Evolutionary conservation across 2,329 filamentous ascomycete species (phyloP).

Genomic region (Fusarium compactum): DNA sequence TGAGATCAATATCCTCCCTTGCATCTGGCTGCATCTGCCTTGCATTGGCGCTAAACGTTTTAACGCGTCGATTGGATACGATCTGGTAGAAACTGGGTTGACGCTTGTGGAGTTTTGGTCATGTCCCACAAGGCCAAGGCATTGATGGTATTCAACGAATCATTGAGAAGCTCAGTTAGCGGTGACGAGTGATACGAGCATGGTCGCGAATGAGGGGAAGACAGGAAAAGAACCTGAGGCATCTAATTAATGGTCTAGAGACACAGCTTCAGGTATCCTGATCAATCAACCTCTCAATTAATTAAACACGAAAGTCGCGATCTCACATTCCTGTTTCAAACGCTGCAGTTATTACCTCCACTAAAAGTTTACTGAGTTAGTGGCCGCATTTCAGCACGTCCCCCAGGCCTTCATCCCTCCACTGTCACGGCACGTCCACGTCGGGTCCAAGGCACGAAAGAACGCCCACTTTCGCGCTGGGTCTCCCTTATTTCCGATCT

Average conservation of each 20-base stretch:
- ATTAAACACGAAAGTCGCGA: slow-evolving; percentile 17
- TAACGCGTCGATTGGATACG: slow-evolving; percentile 43
- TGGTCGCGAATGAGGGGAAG: slow-evolving; percentile 22
- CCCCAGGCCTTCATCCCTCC: slow-evolving; percentile 2
- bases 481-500: slow-evolving; percentile 41
- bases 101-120: slow-evolving; percentile 30
- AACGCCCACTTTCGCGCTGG: slow-evolving; percentile 34
- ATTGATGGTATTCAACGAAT: slow-evolving; percentile 23
- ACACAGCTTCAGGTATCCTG: too few relatives aligned
- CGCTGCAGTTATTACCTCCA: background rate
- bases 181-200: slow-evolving; percentile 27
- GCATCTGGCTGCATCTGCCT: slow-evolving; percentile 21
- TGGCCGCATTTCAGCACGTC: slow-evolving; percentile 1
- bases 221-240: slow-evolving; percentile 27
- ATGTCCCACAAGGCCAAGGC: slow-evolving; percentile 36
- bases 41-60: slow-evolving; percentile 25
- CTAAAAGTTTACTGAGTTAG: slow-evolving; percentile 2
- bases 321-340: slow-evolving; percentile 24
- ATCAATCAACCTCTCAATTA: background rate
- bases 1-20: slow-evolving; percentile 35
- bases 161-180: slow-evolving; percentile 25
- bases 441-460: slow-evolving; percentile 31
- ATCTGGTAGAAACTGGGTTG: slow-evolving; percentile 15
- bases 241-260: background rate
- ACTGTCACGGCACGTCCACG: slow-evolving; percentile 19